Conservation (phyloP, 1,284 basidiomycete genomes). For the Ceratobasidium sp. region DNA sequence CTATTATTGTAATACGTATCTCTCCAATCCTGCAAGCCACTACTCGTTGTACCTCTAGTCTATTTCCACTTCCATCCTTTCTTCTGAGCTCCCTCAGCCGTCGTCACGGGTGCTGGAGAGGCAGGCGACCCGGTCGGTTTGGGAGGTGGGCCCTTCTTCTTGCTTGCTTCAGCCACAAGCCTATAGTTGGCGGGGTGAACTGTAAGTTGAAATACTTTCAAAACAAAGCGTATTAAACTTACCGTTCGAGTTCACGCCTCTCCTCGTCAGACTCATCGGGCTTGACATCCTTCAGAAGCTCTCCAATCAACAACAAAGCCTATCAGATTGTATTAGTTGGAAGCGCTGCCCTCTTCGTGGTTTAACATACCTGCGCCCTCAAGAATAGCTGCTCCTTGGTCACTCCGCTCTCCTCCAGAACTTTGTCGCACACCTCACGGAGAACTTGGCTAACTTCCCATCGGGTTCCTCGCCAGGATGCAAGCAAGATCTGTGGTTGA, state of each 20-base stretch:
- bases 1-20: too few species aligned
- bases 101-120: background rate
- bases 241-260: slow-evolving; percentile 90
- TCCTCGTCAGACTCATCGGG: slow-evolving; percentile 94
- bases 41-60: background rate
- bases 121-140: slow-evolving; percentile 18
- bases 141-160: slow-evolving; percentile 54
- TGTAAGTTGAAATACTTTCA: background rate
- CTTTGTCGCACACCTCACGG: slow-evolving; percentile 82
- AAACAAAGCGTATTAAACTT: slow-evolving; percentile 39
- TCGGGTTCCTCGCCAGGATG: slow-evolving; percentile 94
- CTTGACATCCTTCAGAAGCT: slow-evolving; percentile 84
- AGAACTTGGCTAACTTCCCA: slow-evolving; percentile 91
- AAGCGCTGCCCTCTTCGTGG: background rate
- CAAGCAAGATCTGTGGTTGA: slow-evolving; percentile 80
- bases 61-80: slow-evolving; percentile 37
- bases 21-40: too few species aligned
- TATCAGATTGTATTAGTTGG: slow-evolving; percentile 53
- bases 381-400: slow-evolving; percentile 79
- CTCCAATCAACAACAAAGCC: slow-evolving; percentile 86
- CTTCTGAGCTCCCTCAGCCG: slow-evolving; percentile 20
- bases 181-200: slow-evolving; percentile 45
- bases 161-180: slow-evolving; percentile 61
- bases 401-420: slow-evolving; percentile 80
- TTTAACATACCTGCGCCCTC: slow-evolving; percentile 79